These are phyloP conservation scores for Colletotrichum truncatum DNA, from an alignment of 2,329 filamentous ascomycete species.

Conservation along the genomic window DNA sequence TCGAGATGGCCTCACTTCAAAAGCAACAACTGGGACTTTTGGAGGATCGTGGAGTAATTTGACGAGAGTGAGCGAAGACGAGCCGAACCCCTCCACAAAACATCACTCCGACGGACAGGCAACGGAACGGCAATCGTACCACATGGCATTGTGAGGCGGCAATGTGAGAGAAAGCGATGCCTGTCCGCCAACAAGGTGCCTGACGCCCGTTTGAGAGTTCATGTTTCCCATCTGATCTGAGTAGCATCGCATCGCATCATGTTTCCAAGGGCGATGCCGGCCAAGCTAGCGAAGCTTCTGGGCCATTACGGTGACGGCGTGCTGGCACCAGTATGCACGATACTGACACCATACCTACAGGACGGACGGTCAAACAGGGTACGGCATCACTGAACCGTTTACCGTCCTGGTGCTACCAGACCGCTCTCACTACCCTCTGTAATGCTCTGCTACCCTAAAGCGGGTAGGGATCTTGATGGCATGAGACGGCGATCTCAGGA, in stretches of 20 bases:
- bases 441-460: background rate
- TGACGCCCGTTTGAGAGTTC: background rate
- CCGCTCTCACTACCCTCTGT: background rate
- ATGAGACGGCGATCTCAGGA: background rate
- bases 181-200: background rate
- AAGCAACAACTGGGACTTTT: background rate
- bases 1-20: conserved; percentile 5
- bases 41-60: background rate
- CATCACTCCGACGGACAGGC: background rate
- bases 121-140: conserved; percentile 13
- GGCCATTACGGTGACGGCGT: background rate
- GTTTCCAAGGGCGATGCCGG: background rate
- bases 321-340: background rate
- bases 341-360: background rate
- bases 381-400: too few relatives aligned
- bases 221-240: background rate
- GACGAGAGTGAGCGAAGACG: background rate
- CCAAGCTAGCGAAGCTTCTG: background rate
- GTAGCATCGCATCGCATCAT: background rate
- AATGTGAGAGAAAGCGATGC: background rate
- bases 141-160: conserved; percentile 16
- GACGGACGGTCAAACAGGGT: background rate
- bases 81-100: background rate
- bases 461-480: background rate
- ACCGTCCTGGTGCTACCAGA: background rate